These are phyloP conservation scores for Porodaedalea pini DNA, from an alignment of 1,284 basidiomycete species.

Conservation along the genomic window DNA sequence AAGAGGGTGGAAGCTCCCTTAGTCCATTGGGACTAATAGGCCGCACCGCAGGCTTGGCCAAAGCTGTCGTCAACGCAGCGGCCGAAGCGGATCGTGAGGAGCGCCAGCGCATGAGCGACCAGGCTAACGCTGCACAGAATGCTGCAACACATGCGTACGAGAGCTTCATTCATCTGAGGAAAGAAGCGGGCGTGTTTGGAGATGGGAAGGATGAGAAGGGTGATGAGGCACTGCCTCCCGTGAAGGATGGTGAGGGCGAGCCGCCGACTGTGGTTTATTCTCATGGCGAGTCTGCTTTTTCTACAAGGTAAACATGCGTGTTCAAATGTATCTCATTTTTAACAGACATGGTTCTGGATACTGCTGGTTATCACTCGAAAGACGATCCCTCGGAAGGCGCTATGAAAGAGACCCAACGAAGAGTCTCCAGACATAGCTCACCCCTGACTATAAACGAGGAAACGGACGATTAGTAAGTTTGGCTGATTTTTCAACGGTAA, in stretches of 20 bases:
- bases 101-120: slow-evolving; percentile 29
- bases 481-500: not conserved
- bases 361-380: slow-evolving; percentile 61
- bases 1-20: not conserved
- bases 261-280: slow-evolving; percentile 68
- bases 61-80: slow-evolving; percentile 30
- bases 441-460: not conserved
- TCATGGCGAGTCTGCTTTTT: slow-evolving; percentile 44
- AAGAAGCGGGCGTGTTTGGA: not conserved
- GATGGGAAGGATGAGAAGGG: slow-evolving; percentile 27
- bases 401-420: not conserved
- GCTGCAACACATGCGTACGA: slow-evolving; percentile 20
- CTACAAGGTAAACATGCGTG: not conserved
- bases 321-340: not conserved
- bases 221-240: slow-evolving; percentile 50
- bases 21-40: slow-evolving; percentile 9
- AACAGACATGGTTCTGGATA: slow-evolving; percentile 61
- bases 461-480: slow-evolving; percentile 5
- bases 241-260: slow-evolving; percentile 44
- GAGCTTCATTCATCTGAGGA: not conserved
- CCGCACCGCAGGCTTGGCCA: slow-evolving; percentile 25
- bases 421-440: not conserved
- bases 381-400: slow-evolving; percentile 24
- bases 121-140: slow-evolving; percentile 27
- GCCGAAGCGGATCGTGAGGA: slow-evolving; percentile 31